phyloP scores from a whole-genome alignment of 2,329 filamentous ascomycete genomes.

The Sporothrix globosa region DNA sequence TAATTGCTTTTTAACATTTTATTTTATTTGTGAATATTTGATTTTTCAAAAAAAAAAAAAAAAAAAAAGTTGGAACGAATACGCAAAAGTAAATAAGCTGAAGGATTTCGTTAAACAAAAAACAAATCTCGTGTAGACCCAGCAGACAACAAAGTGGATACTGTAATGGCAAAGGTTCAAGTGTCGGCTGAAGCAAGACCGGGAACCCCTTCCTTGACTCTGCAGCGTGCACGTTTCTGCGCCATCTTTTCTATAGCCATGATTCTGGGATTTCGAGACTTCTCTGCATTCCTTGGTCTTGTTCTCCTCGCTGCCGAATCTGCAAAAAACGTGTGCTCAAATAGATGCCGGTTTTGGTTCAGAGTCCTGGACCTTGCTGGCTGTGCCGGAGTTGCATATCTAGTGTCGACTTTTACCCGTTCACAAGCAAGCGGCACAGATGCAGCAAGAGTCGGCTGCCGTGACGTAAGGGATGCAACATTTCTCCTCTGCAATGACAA shows the following conservation, averaged over 20 bases:
- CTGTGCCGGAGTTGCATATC: neutral
- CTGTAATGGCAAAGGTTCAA: neutral
- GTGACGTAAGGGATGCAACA: slow-evolving; percentile 1
- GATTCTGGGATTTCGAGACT: slow-evolving; percentile 2
- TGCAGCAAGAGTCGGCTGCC: neutral
- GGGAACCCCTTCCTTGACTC: neutral
- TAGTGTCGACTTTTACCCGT: neutral
- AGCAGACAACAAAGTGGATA: no score
- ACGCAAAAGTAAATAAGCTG: no score
- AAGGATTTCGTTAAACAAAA: neutral
- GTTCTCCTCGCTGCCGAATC: neutral
- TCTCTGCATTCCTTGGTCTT: neutral
- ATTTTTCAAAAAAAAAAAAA: no score
- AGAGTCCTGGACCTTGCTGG: neutral
- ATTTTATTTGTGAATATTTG: no score
- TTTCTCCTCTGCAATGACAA: neutral
- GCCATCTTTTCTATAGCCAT: neutral
- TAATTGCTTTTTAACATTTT: no score
- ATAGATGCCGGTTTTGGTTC: neutral
- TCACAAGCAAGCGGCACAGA: neutral
- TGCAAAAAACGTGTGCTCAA: neutral
- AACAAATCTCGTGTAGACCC: no score
- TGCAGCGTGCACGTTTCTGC: neutral
- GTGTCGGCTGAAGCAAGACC: neutral
- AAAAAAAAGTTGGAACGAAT: no score